A percentile compares a stretch with the other conserved stretches of the same genome.
phyloP scores from a whole-genome alignment of 352 stramenopile species.

The Globisporangium paroecandrum region DNA sequence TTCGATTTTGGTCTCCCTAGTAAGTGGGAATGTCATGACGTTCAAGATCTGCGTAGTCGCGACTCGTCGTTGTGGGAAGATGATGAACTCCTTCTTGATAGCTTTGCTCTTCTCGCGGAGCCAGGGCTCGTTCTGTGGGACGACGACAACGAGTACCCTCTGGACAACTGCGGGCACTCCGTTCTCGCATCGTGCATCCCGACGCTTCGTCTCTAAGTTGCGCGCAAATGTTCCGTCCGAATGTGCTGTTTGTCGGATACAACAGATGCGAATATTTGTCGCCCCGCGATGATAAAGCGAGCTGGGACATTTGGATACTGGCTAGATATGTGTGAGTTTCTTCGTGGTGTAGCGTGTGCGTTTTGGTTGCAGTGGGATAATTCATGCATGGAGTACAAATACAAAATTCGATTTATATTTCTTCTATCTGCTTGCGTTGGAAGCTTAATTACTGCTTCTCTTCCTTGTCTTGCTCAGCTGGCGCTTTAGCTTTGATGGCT shows the following conservation, averaged over 20 bases:
- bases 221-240: neutral
- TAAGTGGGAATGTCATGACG: constrained; percentile 34
- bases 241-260: constrained; percentile 19
- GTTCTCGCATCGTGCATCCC: neutral
- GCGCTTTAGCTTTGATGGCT: constrained; percentile 18
- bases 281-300: neutral
- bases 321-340: neutral
- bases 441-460: neutral
- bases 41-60: constrained; percentile 23
- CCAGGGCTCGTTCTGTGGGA: constrained; percentile 17
- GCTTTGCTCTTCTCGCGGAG: constrained; percentile 26
- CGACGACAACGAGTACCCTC: constrained; percentile 12
- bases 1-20: constrained; percentile 59
- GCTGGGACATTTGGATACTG: neutral
- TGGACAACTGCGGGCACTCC: constrained; percentile 1
- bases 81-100: constrained; percentile 37
- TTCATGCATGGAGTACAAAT: neutral
- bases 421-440: neutral
- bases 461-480: neutral
- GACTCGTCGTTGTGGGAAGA: constrained; percentile 38
- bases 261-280: constrained; percentile 9
- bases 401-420: neutral
- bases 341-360: constrained; percentile 2
- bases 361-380: neutral
- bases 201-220: constrained; percentile 1